Base-by-base conservation (phyloP, 2,329 filamentous ascomycete genomes). In the Hortaea sp. region DNA sequence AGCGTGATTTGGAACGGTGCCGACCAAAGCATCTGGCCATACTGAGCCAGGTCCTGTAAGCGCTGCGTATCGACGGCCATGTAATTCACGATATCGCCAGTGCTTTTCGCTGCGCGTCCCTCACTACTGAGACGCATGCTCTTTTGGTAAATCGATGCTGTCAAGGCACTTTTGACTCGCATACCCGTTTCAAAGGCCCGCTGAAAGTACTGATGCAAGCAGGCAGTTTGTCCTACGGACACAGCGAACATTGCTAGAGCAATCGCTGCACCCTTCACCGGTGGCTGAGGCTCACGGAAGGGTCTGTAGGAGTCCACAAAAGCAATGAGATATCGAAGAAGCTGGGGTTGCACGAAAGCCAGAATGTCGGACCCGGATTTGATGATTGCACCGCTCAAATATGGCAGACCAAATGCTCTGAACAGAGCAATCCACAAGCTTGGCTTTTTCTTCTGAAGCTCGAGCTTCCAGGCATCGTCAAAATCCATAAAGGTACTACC, bases 51-150 rank as follows among this genome's bases (percentile, higher is more conserved):
- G 67, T 98, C 92, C 60, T 95, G 86, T 12, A 98, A 76, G 54
- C 94, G 84, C 67, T 98, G 92, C 10, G 90, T 90, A 63, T 98
- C 92, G 7, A 98, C 90, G 40, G 94, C 92, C 90, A 98, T 98
- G 68, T 95, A 92, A 63, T 98, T 98, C 64, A 98, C 92, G 60
- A 98, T 97, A 60, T 98, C 94, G 47, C 92, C 92, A 0, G 92
- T 98, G 0, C 87, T 86, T 69, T 97, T 95, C 39, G 81, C 69
- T 2, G 88, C 78, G 45, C 90, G 80, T 6, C 92, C 92, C 68
- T 98, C 92, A 58, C 94, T 97, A 5, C 90, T 97, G 12, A 98
- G 74, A 53, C 80, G 83, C 51, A 97, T 75, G 0, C 89, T 85
- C 69, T 98, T 98, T 49, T 82, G 78, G 66, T 98, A 98, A 53